phyloP scores from a whole-genome alignment of 1,284 basidiomycete genomes.

The Pseudozyma tsukubaensis region DNA sequence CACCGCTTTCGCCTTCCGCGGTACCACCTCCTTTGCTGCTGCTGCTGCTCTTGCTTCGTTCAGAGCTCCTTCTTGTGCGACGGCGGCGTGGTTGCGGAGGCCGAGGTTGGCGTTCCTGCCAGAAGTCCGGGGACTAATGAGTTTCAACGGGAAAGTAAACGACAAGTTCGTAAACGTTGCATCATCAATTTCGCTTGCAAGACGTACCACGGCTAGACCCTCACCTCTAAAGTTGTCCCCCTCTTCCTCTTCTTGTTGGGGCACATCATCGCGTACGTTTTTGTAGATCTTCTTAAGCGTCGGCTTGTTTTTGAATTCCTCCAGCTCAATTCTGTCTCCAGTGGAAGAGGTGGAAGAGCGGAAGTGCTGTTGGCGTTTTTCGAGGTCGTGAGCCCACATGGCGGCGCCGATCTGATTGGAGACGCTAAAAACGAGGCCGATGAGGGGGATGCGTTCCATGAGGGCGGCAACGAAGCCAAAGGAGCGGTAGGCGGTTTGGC shows the following conservation, averaged over 20 bases:
- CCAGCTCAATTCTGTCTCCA: not conserved
- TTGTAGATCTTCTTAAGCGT: constrained; percentile 48
- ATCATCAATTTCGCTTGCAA: not conserved
- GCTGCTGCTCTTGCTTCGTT: too few species aligned
- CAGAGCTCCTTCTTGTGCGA: not conserved
- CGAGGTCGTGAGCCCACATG: constrained; percentile 68
- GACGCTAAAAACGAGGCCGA: constrained; percentile 62
- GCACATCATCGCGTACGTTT: constrained; percentile 13
- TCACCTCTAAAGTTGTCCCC: constrained; percentile 34
- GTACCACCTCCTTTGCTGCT: too few species aligned
- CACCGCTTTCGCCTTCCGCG: constrained; percentile 70
- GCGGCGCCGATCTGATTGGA: constrained; percentile 68
- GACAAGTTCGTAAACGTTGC: constrained; percentile 78
- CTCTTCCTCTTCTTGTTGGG: not conserved
- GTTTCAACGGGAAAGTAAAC: constrained; percentile 89
- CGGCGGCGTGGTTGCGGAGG: too few species aligned
- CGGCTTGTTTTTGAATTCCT: constrained; percentile 30
- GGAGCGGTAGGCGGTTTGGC: constrained; percentile 54
- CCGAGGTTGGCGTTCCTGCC: constrained; percentile 66
- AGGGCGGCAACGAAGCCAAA: constrained; percentile 63
- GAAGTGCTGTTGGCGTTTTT: constrained; percentile 64
- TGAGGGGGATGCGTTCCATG: constrained; percentile 62
- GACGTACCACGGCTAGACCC: constrained; percentile 41
- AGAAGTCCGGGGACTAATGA: constrained; percentile 77
- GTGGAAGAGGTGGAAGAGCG: constrained; percentile 12